Evolutionary conservation across 805 yeast species (phyloP).

Genomic region (Saturnispora diversa): DNA sequence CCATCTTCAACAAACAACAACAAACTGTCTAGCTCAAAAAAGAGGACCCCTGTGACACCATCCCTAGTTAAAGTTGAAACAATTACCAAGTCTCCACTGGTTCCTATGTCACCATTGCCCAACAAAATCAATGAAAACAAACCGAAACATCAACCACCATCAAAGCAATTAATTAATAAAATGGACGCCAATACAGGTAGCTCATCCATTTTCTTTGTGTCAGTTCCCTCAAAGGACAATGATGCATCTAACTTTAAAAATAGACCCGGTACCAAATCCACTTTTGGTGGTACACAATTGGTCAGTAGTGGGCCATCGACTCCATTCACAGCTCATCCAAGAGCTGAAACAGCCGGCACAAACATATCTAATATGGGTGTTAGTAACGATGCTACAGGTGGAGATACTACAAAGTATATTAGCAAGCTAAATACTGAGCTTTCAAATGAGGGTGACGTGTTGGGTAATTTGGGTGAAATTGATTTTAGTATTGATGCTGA

Average conservation of each 20-base stretch:
- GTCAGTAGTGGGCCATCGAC: conserved; percentile 3
- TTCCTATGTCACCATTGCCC: no score
- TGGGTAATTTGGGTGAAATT: neutral
- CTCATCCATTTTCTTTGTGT: no score
- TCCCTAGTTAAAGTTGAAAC: neutral
- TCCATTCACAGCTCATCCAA: conserved; percentile 6
- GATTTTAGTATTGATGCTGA: conserved; percentile 5
- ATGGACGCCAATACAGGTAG: neutral
- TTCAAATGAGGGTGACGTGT: neutral
- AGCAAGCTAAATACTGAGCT: conserved; percentile 1
- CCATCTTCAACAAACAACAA: neutral
- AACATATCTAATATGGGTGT: conserved; percentile 3
- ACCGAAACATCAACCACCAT: neutral
- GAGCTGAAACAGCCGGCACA: conserved; percentile 9
- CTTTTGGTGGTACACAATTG: no score
- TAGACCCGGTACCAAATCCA: no score
- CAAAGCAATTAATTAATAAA: neutral
- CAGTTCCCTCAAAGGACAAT: no score
- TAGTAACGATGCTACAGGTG: conserved; percentile 6
- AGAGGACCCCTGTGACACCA: conserved; percentile 4
- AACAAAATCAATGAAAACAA: neutral
- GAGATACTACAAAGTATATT: conserved; percentile 4
- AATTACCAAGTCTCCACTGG: conserved; percentile 1
- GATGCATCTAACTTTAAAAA: no score
- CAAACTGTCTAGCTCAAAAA: neutral